Evolutionary conservation across 441 rosid species (phyloP), one percentile per base, ranked within the genome.

Genomic region (Adansonia gregorii): DNA sequence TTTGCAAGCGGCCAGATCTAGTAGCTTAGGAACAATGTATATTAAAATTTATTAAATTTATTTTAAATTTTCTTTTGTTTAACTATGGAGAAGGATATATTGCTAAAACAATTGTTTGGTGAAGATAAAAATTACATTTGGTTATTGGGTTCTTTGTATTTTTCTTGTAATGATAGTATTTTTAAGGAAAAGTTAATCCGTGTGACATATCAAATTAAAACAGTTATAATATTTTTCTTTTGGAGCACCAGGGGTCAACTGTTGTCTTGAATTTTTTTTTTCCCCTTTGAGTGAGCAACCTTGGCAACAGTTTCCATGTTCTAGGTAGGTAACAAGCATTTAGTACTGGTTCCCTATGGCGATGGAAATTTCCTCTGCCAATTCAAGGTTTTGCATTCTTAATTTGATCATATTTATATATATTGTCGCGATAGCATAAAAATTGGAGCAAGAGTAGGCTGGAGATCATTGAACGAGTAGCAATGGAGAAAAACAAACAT

Each of bases 291-390:
- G n/a, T 19, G 1, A 3, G n/a, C 72, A 67, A 67, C 24, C n/a
- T 48, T 69, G 35, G 31, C 3, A 67, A 43, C 55, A 2, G 52
- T 43, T 66, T 43, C 12, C 11, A 22, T 68, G 43, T 69, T 48
- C 58, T 69, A 14, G 19, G 59, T 58, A 12, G 24, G 58, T 69
- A 48, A 22, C 39, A 49, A 14, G 73, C 58, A 48, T 48, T 48
- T 48, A 22, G 56, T 48, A 11, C n/a, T 43, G 3, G 10, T 22
- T 46, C 8, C 17, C 39, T 46, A 22, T 68, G 56, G 15, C 48
- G 24, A 48, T 69, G 43, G 58, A 24, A 71, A 71, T 3, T 71
- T 72, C 12, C 12, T 72, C 75, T 52, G 43, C 74, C 63, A 52
- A 6, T 31, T 31, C 45, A 54, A 54, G 64, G 24, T 72, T n/a